Evolutionary conservation across 2,329 filamentous ascomycete genomes (phyloP).

Genomic region (Xylaria sp.): DNA sequence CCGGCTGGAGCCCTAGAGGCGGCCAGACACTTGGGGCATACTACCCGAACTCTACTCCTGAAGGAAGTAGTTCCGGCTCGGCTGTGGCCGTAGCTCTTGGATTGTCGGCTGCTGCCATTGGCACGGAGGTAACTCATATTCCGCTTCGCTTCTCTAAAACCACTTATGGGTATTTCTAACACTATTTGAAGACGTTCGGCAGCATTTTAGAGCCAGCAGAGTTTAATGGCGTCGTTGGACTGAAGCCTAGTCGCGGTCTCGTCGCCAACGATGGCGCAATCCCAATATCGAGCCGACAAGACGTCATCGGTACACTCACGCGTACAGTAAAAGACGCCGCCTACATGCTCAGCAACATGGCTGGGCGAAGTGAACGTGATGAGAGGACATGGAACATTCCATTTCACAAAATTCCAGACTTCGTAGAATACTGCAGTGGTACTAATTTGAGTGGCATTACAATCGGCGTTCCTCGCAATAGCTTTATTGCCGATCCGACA

Average conservation of each 20-base stretch:
- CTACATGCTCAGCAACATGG: constrained; percentile 70
- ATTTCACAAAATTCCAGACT: background rate
- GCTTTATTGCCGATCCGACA: too few relatives aligned
- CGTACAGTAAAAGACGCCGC: constrained; percentile 74
- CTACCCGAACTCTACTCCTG: background rate
- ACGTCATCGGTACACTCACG: constrained; percentile 73
- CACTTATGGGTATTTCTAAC: too few relatives aligned
- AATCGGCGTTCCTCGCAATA: too few relatives aligned
- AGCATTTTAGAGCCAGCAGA: background rate
- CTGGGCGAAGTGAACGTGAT: constrained; percentile 54
- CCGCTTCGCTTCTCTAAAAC: too few relatives aligned
- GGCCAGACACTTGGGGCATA: background rate
- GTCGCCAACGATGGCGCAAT: constrained; percentile 72
- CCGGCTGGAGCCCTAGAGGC: constrained; percentile 7
- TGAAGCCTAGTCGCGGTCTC: constrained; percentile 48
- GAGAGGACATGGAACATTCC: constrained; percentile 1
- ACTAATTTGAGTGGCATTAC: too few relatives aligned
- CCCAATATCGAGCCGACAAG: constrained; percentile 72
- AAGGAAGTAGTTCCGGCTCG: constrained; percentile 1
- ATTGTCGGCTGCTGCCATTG: background rate
- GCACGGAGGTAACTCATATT: constrained; percentile 4
- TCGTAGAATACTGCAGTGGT: too few relatives aligned
- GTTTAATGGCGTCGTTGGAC: background rate
- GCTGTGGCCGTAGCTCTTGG: constrained; percentile 59
- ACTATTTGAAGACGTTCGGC: background rate